phyloP scores from a whole-genome alignment of 2,329 filamentous ascomycete genomes.

The Talaromyces sp. region DNA sequence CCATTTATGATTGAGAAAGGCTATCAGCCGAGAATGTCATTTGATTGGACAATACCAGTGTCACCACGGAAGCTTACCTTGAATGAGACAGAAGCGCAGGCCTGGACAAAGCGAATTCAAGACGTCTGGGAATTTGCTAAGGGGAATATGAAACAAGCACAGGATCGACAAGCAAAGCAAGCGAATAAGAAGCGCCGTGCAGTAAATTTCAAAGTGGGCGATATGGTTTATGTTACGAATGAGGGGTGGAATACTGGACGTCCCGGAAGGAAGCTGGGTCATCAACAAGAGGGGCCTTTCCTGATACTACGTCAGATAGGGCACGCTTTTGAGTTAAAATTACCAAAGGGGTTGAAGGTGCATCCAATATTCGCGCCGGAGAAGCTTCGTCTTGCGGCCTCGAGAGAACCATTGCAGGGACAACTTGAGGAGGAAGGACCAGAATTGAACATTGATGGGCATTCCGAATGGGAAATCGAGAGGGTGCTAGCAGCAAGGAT shows the following conservation, averaged over 20 bases:
- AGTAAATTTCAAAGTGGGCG: slow-evolving; percentile 5
- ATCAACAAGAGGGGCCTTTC: too few relatives aligned
- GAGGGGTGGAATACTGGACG: background rate
- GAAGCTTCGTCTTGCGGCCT: too few relatives aligned
- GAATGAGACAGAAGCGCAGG: background rate
- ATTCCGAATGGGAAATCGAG: slow-evolving; percentile 18
- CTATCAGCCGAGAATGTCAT: slow-evolving; percentile 11
- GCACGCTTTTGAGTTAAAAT: too few relatives aligned
- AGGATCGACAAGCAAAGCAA: background rate
- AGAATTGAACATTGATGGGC: too few relatives aligned
- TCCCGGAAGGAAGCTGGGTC: too few relatives aligned
- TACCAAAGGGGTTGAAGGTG: too few relatives aligned
- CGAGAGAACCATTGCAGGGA: too few relatives aligned
- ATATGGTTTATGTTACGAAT: background rate
- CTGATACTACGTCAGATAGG: too few relatives aligned
- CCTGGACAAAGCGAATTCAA: background rate
- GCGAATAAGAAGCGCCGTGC: slow-evolving; percentile 3
- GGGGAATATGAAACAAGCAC: background rate
- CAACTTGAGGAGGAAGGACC: too few relatives aligned
- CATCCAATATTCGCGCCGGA: too few relatives aligned
- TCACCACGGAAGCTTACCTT: background rate
- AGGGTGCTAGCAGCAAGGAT: slow-evolving; percentile 13
- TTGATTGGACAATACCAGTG: slow-evolving; percentile 10
- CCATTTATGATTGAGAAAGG: slow-evolving; percentile 7
- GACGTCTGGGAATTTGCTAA: slow-evolving; percentile 10